A percentile compares a stretch with the other conserved stretches of the same genome.
These are phyloP conservation scores for Citeromyces matritensis DNA, from an alignment of 805 yeast genomes.

Conservation along the genomic window DNA sequence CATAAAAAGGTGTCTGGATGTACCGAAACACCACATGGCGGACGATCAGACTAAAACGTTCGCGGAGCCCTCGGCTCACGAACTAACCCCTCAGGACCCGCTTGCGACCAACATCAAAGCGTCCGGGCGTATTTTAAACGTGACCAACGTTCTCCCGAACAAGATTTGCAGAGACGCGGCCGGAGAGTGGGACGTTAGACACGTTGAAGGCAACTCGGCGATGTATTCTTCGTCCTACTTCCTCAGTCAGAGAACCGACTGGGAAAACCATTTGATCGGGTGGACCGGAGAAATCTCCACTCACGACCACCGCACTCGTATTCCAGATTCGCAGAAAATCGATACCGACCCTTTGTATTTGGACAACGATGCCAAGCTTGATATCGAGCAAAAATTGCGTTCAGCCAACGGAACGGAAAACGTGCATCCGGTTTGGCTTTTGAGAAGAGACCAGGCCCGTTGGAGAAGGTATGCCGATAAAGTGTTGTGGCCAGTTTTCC, in stretches of 20 bases:
- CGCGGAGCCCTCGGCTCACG: background rate
- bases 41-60: too few species aligned
- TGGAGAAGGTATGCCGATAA: slow-evolving; percentile 90
- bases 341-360: slow-evolving; percentile 50
- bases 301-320: slow-evolving; percentile 8
- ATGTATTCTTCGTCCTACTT: slow-evolving; percentile 61
- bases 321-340: slow-evolving; percentile 11
- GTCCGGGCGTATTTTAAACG: slow-evolving; percentile 57
- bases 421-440: slow-evolving; percentile 81
- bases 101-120: slow-evolving; percentile 13
- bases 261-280: slow-evolving; percentile 82
- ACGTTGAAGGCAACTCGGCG: slow-evolving; percentile 74
- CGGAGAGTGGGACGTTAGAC: slow-evolving; percentile 28
- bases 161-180: slow-evolving; percentile 29
- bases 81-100: background rate
- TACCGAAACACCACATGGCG: too few species aligned
- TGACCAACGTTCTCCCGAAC: slow-evolving; percentile 54
- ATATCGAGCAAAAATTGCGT: slow-evolving; percentile 30
- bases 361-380: slow-evolving; percentile 35
- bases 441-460: slow-evolving; percentile 60
- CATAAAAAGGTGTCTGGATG: too few species aligned
- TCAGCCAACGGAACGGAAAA: slow-evolving; percentile 28
- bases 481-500: slow-evolving; percentile 88
- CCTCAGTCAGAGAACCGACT: slow-evolving; percentile 47
- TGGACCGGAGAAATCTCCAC: slow-evolving; percentile 85